Conservation (phyloP, 2,329 filamentous ascomycete genomes). For the Orbilia javanica region DNA sequence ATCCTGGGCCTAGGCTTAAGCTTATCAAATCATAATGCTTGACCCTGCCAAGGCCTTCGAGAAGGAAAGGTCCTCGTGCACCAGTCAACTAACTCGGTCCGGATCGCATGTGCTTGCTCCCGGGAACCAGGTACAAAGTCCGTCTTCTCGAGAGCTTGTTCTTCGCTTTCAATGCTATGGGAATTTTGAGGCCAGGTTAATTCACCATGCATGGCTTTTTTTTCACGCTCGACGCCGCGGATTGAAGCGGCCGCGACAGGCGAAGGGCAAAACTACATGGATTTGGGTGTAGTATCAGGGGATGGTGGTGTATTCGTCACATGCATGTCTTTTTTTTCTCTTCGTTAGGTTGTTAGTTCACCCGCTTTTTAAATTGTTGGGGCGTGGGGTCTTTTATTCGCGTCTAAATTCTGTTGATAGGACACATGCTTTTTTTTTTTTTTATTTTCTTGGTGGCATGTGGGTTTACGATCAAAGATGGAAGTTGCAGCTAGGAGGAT, state of each 20-base stretch:
- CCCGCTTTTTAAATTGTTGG: slow-evolving; percentile 48
- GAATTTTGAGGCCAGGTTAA: neutral
- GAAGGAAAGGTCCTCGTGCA: neutral
- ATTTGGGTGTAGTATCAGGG: neutral
- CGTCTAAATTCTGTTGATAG: slow-evolving; percentile 33
- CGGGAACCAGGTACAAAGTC: neutral
- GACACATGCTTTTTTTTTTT: slow-evolving; percentile 28
- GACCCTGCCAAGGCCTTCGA: neutral
- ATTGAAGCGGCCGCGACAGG: neutral
- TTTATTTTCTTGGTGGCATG: slow-evolving; percentile 13
- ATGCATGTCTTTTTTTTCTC: neutral
- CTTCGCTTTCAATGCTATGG: neutral
- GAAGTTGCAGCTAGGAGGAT: neutral
- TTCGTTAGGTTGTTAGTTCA: neutral
- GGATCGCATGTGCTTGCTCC: slow-evolving; percentile 2
- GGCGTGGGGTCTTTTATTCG: neutral
- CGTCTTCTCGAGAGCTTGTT: neutral
- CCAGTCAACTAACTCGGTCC: neutral
- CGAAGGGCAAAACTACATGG: neutral
- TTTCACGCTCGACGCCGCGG: neutral
- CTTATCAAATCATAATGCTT: neutral
- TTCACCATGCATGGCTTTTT: neutral
- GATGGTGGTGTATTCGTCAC: slow-evolving; percentile 19
- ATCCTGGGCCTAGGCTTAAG: neutral
- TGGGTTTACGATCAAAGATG: slow-evolving; percentile 10